Evolutionary conservation across 1,139 yeast genomes (phyloP), one percentile per base, ranked within the genome.

Genomic region (Starmera stellimalicola): DNA sequence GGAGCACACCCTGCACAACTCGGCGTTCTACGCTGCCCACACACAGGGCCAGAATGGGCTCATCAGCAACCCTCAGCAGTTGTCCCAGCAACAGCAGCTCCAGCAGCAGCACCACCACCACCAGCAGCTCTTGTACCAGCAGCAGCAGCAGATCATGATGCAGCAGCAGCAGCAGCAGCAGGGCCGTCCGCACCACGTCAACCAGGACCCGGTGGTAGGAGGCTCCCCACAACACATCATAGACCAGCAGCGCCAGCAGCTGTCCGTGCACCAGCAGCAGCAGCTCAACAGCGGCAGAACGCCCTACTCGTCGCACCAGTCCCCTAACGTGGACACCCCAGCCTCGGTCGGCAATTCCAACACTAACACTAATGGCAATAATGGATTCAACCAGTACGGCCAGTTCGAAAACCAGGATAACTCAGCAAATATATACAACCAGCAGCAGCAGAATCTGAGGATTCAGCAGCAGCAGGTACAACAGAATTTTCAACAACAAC

Each of bases 1-100:
- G 50, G 78, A 74, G 39, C 73, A 70, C 35, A 68, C 70, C 20
- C 51, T 64, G 42, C 66, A 65, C 41, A 64, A 64, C 36, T 54
- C 62, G 26, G 62, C 69, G 30, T 58, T 65, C 40, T 61, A 59
- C 28, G 61, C 62, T 17, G 65, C 64, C 1, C 55, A 56, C 36
- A 42, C 52, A 26, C 61, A 57, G 36, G 45, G 40, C 5, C 45
- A 42, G 12, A 28, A 20, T 16, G 20, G 12, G 35, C 34, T 4
- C 39, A 37, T 14, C 42, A n/a, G 10, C 6, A 12, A 16, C n/a
- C 19, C 18, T 17, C 34, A 28, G 15, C 34, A 29, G 16, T 45
- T 36, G 32, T 44, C 37, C 22, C 17, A 29, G 18, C 38, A 33
- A 26, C 26, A 34, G 36, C 47, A 46, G 18, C 47, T 40, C 27